These are phyloP conservation scores for Talaromyces marneffei DNA, from an alignment of 2,329 filamentous ascomycete species.

Conservation along the genomic window DNA sequence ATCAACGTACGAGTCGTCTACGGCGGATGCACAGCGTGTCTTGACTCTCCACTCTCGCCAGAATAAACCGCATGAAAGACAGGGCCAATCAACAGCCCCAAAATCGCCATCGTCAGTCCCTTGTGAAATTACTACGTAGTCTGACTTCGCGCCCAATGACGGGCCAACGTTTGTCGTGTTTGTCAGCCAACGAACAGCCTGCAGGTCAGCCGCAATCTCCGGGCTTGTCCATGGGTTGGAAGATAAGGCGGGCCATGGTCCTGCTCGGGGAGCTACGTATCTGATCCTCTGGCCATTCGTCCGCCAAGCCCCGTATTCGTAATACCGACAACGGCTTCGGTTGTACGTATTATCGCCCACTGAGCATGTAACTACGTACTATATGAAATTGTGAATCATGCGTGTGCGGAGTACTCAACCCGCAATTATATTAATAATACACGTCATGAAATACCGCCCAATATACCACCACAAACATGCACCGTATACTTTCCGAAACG, in stretches of 20 bases:
- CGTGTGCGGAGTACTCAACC: background rate
- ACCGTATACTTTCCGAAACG: no score
- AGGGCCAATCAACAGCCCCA: background rate
- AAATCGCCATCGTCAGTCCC: background rate
- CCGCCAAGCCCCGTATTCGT: no score
- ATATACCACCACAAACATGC: background rate
- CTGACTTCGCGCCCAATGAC: background rate
- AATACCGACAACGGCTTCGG: background rate
- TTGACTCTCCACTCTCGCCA: no score
- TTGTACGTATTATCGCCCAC: background rate
- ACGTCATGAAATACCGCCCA: background rate
- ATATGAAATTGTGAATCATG: background rate
- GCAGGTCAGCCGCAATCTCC: background rate
- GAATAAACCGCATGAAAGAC: background rate
- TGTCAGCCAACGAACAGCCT: background rate
- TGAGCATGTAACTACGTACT: background rate
- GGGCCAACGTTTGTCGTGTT: background rate
- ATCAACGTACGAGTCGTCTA: background rate
- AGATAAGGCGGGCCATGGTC: background rate
- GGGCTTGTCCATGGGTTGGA: background rate
- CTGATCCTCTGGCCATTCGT: no score
- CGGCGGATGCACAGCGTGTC: background rate
- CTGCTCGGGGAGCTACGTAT: background rate
- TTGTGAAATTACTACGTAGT: background rate
- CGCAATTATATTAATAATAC: background rate